Conservation (phyloP, 805 yeast species). For the Candida vaughaniae region DNA sequence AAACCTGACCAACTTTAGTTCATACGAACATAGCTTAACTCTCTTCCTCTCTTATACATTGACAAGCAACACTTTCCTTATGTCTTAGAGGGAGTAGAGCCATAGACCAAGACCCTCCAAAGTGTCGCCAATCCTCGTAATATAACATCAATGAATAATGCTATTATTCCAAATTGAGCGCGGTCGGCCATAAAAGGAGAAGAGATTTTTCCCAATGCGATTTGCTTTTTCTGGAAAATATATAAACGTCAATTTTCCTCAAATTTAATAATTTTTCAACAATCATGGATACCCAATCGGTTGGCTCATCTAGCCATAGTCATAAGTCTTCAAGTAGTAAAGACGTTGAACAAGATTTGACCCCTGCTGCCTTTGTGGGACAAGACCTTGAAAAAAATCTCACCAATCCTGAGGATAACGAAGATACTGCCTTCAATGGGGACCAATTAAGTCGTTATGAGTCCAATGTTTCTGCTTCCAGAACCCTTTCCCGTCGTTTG, state of each 20-base stretch:
- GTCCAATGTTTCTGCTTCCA: constrained; percentile 19
- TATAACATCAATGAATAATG: too few species aligned
- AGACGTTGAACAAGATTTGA: constrained; percentile 4
- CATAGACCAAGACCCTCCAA: too few species aligned
- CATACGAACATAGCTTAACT: too few species aligned
- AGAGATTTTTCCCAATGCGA: neutral
- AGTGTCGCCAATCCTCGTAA: too few species aligned
- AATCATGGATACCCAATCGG: constrained; percentile 5
- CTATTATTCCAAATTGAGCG: too few species aligned
- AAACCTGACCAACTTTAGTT: too few species aligned
- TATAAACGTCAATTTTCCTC: neutral
- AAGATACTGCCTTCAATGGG: constrained; percentile 13
- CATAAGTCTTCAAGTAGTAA: constrained; percentile 4
- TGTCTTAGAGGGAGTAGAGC: too few species aligned
- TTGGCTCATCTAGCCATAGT: constrained; percentile 2
- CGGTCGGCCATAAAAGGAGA: neutral
- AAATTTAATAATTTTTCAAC: too few species aligned
- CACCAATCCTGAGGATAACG: constrained; percentile 5
- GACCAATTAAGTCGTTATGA: constrained; percentile 25
- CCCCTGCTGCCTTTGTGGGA: constrained; percentile 4
- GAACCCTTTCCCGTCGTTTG: constrained; percentile 22
- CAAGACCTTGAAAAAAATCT: constrained; percentile 1
- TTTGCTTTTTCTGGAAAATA: neutral
- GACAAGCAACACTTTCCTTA: too few species aligned
- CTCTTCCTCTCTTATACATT: too few species aligned